Base-by-base conservation (phyloP, 2,329 filamentous ascomycete species). In the Scorias spongiosa region DNA sequence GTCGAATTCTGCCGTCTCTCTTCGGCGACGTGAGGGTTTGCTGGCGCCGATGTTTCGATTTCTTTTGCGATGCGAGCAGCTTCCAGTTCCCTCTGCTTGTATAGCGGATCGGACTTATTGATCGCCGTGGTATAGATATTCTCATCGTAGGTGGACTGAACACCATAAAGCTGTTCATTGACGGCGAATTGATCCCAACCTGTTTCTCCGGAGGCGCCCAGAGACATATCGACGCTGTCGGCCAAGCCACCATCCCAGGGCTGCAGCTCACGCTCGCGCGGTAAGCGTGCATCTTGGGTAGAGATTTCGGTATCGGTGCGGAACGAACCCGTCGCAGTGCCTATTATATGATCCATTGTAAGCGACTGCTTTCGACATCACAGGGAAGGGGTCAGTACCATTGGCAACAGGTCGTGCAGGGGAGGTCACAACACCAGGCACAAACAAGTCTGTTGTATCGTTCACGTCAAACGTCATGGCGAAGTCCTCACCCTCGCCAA, bases 171-270 rank as follows among this genome's bases (percentile, higher is more conserved):
- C 44, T 78, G 74, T 64, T 93, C 84, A 57, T 96, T 96, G 49
- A 76, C 80, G 46, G 84, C 83, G 57, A 98, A 98, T 62, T 98
- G 91, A 60, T 98, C 89, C 91, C 91, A 98, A 9, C 66, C 68
- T 6, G 45, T 57, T 46, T 39, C 51, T 26, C 57, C 61, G 11
- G 51, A 45, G 12, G 56, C 57, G 20, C 63, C 76, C 18, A 95
- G 70, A 40, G 81, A 81, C 51, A 84, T 71, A 56, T 88, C 81
- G 20, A 57, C 47, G 26, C 73, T 72, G 4, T 63, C 60, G 49
- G 80, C 78, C 4, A 69, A 62, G 12, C 72, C 80, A 6, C 84
- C 78, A 44, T 87, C 76, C 87, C 88, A 96, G 54, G 74, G 80
- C 58, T 94, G 80, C 36, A 96, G 70, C 42, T 77, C 70, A 47